A percentile compares a stretch with the other conserved stretches of the same genome.
phyloP scores from a whole-genome alignment of 768 basidiomycete species.

The Russula virescens region DNA sequence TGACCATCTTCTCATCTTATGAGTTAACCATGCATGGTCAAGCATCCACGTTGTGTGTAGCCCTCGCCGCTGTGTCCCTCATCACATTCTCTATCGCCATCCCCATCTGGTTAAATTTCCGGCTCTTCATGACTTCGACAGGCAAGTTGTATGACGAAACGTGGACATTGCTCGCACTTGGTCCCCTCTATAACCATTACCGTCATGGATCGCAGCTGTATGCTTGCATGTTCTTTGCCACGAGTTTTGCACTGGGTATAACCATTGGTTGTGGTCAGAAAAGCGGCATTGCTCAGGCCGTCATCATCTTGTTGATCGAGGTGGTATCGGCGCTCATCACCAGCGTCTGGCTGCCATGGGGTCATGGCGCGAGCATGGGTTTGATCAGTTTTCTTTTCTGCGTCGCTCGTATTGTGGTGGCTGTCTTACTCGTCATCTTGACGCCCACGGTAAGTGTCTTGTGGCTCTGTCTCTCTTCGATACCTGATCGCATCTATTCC shows the following conservation, averaged over 20 bases:
- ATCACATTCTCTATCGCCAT: conserved; percentile 70
- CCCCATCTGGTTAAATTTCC: conserved; percentile 67
- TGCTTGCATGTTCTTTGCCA: conserved; percentile 70
- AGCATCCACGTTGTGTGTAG: conserved; percentile 55
- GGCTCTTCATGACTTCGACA: conserved; percentile 75
- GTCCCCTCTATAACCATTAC: conserved; percentile 94
- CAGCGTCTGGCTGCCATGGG: conserved; percentile 95
- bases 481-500: conserved; percentile 16
- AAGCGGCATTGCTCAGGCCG: conserved; percentile 87
- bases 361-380: conserved; percentile 94
- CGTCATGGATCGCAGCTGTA: conserved; percentile 88
- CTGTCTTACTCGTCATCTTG: conserved; percentile 85
- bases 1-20: conserved; percentile 88
- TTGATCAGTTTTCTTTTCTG: conserved; percentile 91
- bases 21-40: conserved; percentile 60
- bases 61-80: conserved; percentile 79
- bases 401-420: conserved; percentile 82
- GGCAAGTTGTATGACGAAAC: conserved; percentile 95
- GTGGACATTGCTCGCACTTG: conserved; percentile 80
- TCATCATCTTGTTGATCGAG: conserved; percentile 85
- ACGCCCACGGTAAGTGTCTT: conserved; percentile 60
- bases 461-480: neutral
- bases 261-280: conserved; percentile 86
- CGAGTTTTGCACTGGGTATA: conserved; percentile 76
- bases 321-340: conserved; percentile 82